Percentiles rank a stretch among this genome's conserved stretches.
phyloP scores from a whole-genome alignment of 352 stramenopile genomes.

The Phytopythium kandeliae region DNA sequence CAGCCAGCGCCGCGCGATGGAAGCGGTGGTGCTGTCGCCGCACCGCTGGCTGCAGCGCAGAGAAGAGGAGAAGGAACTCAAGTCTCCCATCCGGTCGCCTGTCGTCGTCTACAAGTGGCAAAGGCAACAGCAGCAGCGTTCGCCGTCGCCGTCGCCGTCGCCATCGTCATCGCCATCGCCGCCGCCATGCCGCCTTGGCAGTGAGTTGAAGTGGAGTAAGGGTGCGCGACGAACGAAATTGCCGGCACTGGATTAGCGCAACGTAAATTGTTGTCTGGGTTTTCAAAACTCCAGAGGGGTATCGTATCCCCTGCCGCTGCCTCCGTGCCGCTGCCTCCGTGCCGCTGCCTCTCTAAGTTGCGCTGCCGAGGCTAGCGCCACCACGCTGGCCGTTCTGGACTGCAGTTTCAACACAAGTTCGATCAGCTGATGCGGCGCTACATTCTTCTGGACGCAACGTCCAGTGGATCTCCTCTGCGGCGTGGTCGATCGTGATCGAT shows the following conservation, averaged over 20 bases:
- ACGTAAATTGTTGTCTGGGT: neutral
- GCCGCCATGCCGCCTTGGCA: neutral
- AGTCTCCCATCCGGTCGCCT: conserved; percentile 13
- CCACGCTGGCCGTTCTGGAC: no score
- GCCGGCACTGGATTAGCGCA: neutral
- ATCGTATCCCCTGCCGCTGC: no score
- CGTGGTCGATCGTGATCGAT: no score
- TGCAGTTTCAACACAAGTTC: no score
- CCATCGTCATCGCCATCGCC: no score
- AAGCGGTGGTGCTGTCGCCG: conserved; percentile 28
- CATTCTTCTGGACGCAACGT: no score
- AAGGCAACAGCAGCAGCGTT: neutral
- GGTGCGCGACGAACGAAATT: conserved; percentile 2
- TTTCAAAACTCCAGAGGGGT: no score
- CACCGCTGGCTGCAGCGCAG: conserved; percentile 39
- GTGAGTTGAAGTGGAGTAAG: neutral
- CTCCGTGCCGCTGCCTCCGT: no score
- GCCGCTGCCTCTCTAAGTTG: no score
- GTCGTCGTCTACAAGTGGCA: conserved; percentile 11
- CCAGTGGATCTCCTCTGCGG: no score
- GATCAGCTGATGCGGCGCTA: no score
- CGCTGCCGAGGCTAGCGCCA: no score
- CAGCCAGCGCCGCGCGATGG: conserved; percentile 7
- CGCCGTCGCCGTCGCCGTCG: neutral
- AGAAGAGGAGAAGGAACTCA: neutral